Base-by-base conservation (phyloP, 257 asterid genomes). In the Solanum ahanhuiri region DNA sequence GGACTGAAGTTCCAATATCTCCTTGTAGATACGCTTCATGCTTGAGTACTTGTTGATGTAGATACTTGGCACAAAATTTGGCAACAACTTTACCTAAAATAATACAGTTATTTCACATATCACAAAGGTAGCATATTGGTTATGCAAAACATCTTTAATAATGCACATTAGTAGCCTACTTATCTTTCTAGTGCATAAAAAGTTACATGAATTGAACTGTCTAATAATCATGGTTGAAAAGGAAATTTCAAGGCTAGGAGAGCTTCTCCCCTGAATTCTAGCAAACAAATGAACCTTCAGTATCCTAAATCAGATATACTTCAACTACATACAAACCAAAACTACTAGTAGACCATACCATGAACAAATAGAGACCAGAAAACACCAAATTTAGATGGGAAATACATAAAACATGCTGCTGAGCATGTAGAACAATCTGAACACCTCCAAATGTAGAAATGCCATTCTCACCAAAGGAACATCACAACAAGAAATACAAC, bases 61-160 rank as follows among this genome's bases (percentile, higher is more conserved):
- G 99, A 90, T 86, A 95, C 93, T 95, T 96, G 64, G 99, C 99
- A 89, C 99, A 96, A 90, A 96, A 96, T 90, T 96, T 96, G 87
- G 99, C 97, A 34, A 96, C 99, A 81, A 95, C 99, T 91, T 95
- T 96, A 72, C 99, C 98, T 96, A 92, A 81, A 90, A 34, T 22
- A 77, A 33, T 87, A 73, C 81, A 57, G 28, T 48, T 79, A 48
- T 15, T 79, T 28, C 67, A 79, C 39, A 18, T 28, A 79, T 48
- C 22, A 86, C 70, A 84, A 83, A 28, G 70, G 83, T 89, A 85
- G 81, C 76, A 81, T 85, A 84, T 39, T 33, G 87, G 31, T 54
- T 30, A 17, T n/a, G 64, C 60, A 28, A 37, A 9, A 9, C 23
- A 43, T 43, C 67, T 69, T 84, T 43, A 84, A 28, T 20, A 18